phyloP scores from a whole-genome alignment of 2,329 filamentous ascomycete species.

The Aspergillus flavus region DNA sequence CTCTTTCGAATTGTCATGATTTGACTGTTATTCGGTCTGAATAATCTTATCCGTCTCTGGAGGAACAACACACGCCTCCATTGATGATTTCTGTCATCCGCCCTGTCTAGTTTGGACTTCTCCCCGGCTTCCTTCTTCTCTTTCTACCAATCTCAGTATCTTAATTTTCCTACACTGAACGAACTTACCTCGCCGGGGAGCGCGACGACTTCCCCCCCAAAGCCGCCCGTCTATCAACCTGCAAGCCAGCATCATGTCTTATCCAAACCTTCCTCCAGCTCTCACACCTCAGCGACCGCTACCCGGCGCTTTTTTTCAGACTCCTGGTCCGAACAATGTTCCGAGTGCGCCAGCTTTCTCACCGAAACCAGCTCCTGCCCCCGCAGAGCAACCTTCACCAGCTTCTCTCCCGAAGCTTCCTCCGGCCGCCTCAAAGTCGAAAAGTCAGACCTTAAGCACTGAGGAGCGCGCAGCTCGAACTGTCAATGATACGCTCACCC shows the following conservation, averaged over 20 bases:
- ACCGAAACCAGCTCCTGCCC: constrained; percentile 28
- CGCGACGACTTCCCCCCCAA: constrained; percentile 19
- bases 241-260: constrained; percentile 42
- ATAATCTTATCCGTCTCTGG: constrained; percentile 9
- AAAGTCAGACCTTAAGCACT: constrained; percentile 61
- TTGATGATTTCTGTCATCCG: constrained; percentile 18
- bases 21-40: constrained; percentile 15
- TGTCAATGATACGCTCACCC: constrained; percentile 75
- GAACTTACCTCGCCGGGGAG: constrained; percentile 26
- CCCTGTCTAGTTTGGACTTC: constrained; percentile 11
- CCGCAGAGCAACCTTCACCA: constrained; percentile 33
- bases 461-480: constrained; percentile 79
- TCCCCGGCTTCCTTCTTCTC: constrained; percentile 2
- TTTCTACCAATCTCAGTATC: constrained; percentile 12
- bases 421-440: constrained; percentile 44
- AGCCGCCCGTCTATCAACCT: constrained; percentile 8
- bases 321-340: constrained; percentile 40
- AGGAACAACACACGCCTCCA: constrained; percentile 20
- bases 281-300: constrained; percentile 44
- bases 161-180: constrained; percentile 22
- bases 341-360: constrained; percentile 41
- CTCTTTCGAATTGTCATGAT: constrained; percentile 18
- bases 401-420: constrained; percentile 38
- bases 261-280: constrained; percentile 37
- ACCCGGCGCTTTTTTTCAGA: constrained; percentile 46